Evolutionary conservation across 202 grass and related monocot species (phyloP).

Genomic region (Eragrostis tef): DNA sequence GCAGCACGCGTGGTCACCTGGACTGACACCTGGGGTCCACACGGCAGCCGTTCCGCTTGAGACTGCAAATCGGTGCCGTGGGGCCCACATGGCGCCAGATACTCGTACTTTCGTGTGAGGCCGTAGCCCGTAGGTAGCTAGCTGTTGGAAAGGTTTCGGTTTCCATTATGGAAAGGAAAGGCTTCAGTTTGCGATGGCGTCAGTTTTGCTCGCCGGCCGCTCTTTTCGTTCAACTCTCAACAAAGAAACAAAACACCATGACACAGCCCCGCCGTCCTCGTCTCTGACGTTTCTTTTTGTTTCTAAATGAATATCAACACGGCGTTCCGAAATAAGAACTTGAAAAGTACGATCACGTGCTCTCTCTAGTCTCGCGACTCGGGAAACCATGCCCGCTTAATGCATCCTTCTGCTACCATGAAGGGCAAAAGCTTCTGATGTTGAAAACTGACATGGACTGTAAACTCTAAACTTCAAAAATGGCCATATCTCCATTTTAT

Average conservation of each 20-base stretch:
- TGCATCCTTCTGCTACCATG: too few relatives aligned
- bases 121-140: not conserved
- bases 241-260: not conserved
- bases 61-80: not conserved
- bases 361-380: not conserved
- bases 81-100: not conserved
- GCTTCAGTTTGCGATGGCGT: not conserved
- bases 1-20: not conserved
- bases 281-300: not conserved
- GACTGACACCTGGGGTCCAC: not conserved
- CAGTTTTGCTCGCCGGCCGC: not conserved
- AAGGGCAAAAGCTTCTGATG: too few relatives aligned
- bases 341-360: not conserved
- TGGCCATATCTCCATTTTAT: too few relatives aligned
- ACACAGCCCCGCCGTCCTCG: not conserved
- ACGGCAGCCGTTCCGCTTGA: not conserved
- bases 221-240: not conserved
- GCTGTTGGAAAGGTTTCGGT: not conserved
- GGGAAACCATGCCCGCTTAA: not conserved
- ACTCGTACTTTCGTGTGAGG: not conserved
- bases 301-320: not conserved
- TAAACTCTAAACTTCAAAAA: too few relatives aligned
- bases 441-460: too few relatives aligned
- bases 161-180: not conserved
- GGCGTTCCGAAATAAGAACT: not conserved